Percentiles rank a stretch among this genome's conserved stretches.
Conservation (phyloP, 2,329 filamentous ascomycete species). For the Claviceps pazoutovae region DNA sequence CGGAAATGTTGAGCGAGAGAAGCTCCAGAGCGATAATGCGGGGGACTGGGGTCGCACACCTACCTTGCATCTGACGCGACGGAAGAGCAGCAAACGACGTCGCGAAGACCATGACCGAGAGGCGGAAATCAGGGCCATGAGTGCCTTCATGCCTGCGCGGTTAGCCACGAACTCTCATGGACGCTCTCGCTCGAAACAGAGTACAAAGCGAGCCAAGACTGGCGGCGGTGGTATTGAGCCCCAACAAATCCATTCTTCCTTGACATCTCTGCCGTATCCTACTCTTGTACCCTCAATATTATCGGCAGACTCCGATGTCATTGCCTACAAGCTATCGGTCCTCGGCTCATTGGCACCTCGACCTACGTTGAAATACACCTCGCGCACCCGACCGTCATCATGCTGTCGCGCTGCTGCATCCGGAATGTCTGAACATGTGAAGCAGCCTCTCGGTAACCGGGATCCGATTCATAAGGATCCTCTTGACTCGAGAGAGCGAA, state of each 20-base stretch:
- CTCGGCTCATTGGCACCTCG: slow-evolving; percentile 74
- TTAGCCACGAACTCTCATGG: slow-evolving; percentile 45
- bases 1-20: neutral
- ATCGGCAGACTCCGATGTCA: slow-evolving; percentile 58
- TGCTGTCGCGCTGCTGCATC: slow-evolving; percentile 28
- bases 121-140: slow-evolving; percentile 80
- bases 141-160: slow-evolving; percentile 51
- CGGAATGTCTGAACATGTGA: slow-evolving; percentile 34
- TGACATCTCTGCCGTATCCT: slow-evolving; percentile 59
- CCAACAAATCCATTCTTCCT: slow-evolving; percentile 50
- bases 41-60: slow-evolving; percentile 21
- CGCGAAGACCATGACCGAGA: slow-evolving; percentile 66
- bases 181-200: slow-evolving; percentile 45
- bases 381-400: slow-evolving; percentile 44
- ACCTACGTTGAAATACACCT: slow-evolving; percentile 65
- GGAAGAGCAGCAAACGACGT: slow-evolving; percentile 64
- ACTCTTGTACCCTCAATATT: slow-evolving; percentile 65
- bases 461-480: slow-evolving; percentile 46
- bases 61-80: slow-evolving; percentile 46
- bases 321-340: slow-evolving; percentile 64
- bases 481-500: slow-evolving; percentile 44
- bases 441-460: slow-evolving; percentile 36
- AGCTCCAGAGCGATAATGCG: slow-evolving; percentile 5
- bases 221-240: slow-evolving; percentile 33
- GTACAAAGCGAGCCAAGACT: slow-evolving; percentile 52